Base-by-base conservation (phyloP, 2,329 filamentous ascomycete genomes). In the Clarireedia paspali region DNA sequence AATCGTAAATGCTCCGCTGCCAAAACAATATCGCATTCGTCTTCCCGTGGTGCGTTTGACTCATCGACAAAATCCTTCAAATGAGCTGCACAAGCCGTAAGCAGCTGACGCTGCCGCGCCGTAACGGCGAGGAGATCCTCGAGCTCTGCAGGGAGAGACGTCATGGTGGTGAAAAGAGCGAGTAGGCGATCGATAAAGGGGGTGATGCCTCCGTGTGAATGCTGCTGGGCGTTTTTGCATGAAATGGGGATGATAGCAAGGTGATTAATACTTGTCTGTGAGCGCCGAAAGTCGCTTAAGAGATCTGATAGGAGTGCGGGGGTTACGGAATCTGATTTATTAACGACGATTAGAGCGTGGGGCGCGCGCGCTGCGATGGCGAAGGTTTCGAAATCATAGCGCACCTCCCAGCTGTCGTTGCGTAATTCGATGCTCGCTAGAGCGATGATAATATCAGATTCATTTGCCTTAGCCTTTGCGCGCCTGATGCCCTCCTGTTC, bases 401-500 rank as follows among this genome's bases (percentile, higher is more conserved):
- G 73, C 64, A 80, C 85, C 78, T 54, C 50, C 59, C 63, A 68
- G 24, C 68, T 70, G 40, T 67, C 71, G 6, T 66, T 62, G 30
- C 46, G 50, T 47, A 38, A 40, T 2, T 95, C 88, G 42, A 96
- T 72, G 5, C 89, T 89, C 6, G 89, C 81, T 54, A 99, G 79
- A 7, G 88, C 86, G 49, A 97, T 78, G 46, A 97, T 81, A 5
- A 97, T 77, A 72, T 99, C 90, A 10, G 92, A 92, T 51, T 91
- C 85, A 30, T 84, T 72, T 0, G 92, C 94, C 64, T 88, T 87
- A 57, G 84, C 82, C 69, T 87, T 89, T 6, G 94, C 94, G 50
- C 94, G 80, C 50, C 87, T 83, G 67, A 99, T 97, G 1, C 94
- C 94, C 70, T 99, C 94, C 68, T 85, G 76, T 68, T 99, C 94